Conservation (phyloP, 768 basidiomycete genomes). For the Russula olivacea region DNA sequence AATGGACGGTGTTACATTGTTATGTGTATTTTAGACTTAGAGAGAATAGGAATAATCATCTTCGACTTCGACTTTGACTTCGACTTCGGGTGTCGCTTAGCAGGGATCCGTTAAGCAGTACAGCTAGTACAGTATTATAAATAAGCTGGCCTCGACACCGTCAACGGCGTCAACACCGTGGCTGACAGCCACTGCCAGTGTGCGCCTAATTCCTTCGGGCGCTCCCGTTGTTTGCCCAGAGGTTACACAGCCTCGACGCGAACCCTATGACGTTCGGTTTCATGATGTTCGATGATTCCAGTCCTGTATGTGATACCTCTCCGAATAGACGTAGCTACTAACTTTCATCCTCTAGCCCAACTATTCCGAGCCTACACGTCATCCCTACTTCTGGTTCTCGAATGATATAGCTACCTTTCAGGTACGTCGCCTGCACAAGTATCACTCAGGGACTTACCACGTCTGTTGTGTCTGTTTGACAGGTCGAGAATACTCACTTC, state of each 20-base stretch:
- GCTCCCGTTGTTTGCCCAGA: not conserved
- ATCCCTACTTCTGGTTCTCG: not conserved
- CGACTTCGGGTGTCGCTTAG: not conserved
- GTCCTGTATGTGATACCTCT: constrained; percentile 3
- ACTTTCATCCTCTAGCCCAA: not conserved
- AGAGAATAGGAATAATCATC: not conserved
- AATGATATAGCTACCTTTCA: not conserved
- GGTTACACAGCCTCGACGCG: not conserved
- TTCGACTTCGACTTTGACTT: not conserved
- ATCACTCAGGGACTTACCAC: not conserved
- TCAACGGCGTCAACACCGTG: no score
- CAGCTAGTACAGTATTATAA: no score
- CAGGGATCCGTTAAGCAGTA: not conserved
- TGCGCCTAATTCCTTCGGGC: no score
- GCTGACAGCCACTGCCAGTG: not conserved
- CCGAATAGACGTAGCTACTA: not conserved
- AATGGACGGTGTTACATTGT: not conserved
- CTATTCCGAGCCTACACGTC: not conserved
- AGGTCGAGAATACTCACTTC: not conserved
- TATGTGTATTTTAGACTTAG: not conserved
- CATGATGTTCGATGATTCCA: not conserved
- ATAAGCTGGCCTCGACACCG: no score
- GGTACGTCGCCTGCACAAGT: not conserved
- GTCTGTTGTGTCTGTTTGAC: not conserved
- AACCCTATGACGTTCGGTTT: not conserved